Evolutionary conservation across 768 basidiomycete genomes (phyloP).

Genomic region (Xerocomus spinulosus): DNA sequence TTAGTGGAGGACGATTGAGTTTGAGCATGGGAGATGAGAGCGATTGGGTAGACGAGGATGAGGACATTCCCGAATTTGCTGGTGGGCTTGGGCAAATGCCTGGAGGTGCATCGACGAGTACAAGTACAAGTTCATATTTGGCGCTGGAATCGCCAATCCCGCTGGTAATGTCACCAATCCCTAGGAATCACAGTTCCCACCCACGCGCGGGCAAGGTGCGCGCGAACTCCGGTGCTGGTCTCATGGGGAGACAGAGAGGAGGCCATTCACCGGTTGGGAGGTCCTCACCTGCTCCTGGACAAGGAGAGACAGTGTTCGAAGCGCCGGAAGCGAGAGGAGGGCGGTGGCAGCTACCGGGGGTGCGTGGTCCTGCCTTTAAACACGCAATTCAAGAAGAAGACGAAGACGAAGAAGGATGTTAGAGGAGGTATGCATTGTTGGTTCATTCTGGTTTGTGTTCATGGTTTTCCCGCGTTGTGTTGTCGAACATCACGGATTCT

Average conservation of each 20-base stretch:
- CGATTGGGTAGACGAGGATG: conserved; percentile 88
- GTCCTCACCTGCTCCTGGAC: conserved; percentile 51
- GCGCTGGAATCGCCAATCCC: conserved; percentile 39
- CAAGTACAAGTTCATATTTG: conserved; percentile 23
- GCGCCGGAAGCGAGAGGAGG: conserved; percentile 47
- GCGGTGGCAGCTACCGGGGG: conserved; percentile 64
- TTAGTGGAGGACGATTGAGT: conserved; percentile 57
- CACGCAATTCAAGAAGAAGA: conserved; percentile 82
- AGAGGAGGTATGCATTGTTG: conserved; percentile 6
- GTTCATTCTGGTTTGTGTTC: conserved; percentile 4
- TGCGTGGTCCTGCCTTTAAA: conserved; percentile 65
- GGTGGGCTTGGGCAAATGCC: conserved; percentile 70
- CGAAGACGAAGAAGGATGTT: conserved; percentile 70
- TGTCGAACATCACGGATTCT: conserved; percentile 10
- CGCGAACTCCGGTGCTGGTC: conserved; percentile 19
- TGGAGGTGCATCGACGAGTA: conserved; percentile 24
- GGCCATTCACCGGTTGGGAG: conserved; percentile 60
- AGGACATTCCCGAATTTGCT: conserved; percentile 64
- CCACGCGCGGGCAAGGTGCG: conserved; percentile 34
- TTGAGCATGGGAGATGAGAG: conserved; percentile 67
- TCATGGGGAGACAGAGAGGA: conserved; percentile 39
- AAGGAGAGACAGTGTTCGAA: conserved; percentile 44
- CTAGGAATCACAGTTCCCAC: conserved; percentile 41
- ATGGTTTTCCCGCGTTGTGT: conserved; percentile 9
- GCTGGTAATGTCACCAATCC: conserved; percentile 43